Evolutionary conservation across 768 basidiomycete species (phyloP).

Genomic region (Favolaschia claudopus): DNA sequence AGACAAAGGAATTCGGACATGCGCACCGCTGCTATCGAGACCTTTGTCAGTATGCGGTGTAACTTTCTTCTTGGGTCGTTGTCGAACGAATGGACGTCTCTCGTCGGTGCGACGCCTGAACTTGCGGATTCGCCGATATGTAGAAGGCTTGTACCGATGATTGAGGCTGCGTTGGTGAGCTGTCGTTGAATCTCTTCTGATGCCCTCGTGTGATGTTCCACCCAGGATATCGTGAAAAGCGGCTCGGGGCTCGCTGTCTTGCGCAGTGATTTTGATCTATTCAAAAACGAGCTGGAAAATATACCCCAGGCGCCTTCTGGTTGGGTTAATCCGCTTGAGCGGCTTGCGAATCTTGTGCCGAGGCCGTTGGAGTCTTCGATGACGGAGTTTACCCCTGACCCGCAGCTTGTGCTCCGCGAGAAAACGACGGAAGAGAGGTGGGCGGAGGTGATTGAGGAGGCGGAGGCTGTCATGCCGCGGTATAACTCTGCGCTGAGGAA

Average conservation of each 20-base stretch:
- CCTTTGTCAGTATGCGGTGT: constrained; percentile 22
- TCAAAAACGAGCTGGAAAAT: background rate
- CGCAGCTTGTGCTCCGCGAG: constrained; percentile 1
- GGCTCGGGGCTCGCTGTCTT: constrained; percentile 8
- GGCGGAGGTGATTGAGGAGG: background rate
- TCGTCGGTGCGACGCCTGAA: constrained; percentile 14
- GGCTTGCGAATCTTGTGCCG: constrained; percentile 5
- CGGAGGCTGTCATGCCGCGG: constrained; percentile 3
- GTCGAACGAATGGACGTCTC: constrained; percentile 26
- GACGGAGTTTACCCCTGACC: constrained; percentile 6
- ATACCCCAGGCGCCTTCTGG: background rate
- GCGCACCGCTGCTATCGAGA: constrained; percentile 21
- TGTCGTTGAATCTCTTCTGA: background rate
- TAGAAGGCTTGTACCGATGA: constrained; percentile 19
- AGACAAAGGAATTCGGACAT: constrained; percentile 15
- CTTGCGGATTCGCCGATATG: constrained; percentile 17
- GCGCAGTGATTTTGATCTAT: background rate
- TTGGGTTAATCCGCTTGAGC: constrained; percentile 14
- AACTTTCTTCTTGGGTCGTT: constrained; percentile 26
- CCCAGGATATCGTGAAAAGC: constrained; percentile 24
- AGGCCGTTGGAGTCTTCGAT: background rate
- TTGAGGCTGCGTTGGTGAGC: constrained; percentile 28
- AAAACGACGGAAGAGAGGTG: constrained; percentile 1
- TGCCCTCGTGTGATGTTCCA: background rate
- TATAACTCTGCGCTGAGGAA: constrained; percentile 8